Evolutionary conservation across 108 stramenopile genomes (phyloP), one percentile per base, ranked within the genome.

Genomic region (Chaetoceros tenuissimus): DNA sequence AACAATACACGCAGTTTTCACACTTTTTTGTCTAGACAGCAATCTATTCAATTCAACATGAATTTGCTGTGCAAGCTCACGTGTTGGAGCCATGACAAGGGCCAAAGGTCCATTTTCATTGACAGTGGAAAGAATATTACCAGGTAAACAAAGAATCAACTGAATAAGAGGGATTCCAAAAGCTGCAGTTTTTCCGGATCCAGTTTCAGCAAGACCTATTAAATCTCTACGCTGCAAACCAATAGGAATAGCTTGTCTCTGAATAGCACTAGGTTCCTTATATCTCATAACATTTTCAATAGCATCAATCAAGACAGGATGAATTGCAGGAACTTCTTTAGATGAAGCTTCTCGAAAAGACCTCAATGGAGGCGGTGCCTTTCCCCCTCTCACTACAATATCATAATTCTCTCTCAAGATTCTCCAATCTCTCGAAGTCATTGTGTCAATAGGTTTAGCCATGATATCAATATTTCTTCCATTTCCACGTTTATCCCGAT

Each of bases 141-240:
- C 2, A 0, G 93, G 93, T 20, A 96, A 65, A 20, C 62, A 67
- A 28, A 95, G 31, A 24, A 96, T 60, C 71, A 94, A 93, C 59
- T 85, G 77, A 28, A 73, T 71, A 43, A 99, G 74, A 0, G 96
- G 98, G 18, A 97, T 71, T 30, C 90, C 87, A 78, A 97, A 97
- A 1, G 96, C 95, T 7, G 84, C 87, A 13, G 93, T 94, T 66
- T 94, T 96, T 23, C 98, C 98, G 31, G 77, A 80, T 0, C 94
- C 98, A 0, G 98, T 99, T 54, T 97, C 97, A 13, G 98, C 98
- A 52, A 97, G 92, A 20, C 96, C 98, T 48, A 99, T 96, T 77
- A 99, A 72, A 66, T 99, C 98, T 3, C 98, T 55, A 0, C 87
- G 67, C 59, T 94, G 87, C 55, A 95, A 60, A 7, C 91, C 90